phyloP scores from a whole-genome alignment of 495 filamentous ascomycete species.

The Penicillium ochrochloron region DNA sequence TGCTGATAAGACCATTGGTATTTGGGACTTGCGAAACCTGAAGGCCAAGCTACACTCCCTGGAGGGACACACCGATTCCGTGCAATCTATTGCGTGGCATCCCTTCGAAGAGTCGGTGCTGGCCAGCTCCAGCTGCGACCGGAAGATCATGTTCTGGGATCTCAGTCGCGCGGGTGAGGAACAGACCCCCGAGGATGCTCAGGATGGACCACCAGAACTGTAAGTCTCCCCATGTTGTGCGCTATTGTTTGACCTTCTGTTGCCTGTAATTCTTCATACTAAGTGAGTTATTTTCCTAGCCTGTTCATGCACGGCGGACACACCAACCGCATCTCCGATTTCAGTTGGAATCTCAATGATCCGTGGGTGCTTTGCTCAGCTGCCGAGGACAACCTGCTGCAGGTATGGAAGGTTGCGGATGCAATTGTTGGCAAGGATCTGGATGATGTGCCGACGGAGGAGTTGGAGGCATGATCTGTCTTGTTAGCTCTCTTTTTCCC shows the following conservation, averaged over 20 bases:
- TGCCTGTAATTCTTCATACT: slow-evolving; percentile 28
- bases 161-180: slow-evolving; percentile 88
- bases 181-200: slow-evolving; percentile 91
- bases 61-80: slow-evolving; percentile 82
- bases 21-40: slow-evolving; percentile 93
- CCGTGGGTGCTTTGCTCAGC: slow-evolving; percentile 94
- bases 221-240: slow-evolving; percentile 48
- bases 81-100: slow-evolving; percentile 93
- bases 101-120: slow-evolving; percentile 85
- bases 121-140: slow-evolving; percentile 88
- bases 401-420: slow-evolving; percentile 95
- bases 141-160: slow-evolving; percentile 96
- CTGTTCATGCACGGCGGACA: slow-evolving; percentile 99
- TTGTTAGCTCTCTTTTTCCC: neutral
- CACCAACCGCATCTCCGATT: slow-evolving; percentile 94
- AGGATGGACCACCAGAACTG: slow-evolving; percentile 96
- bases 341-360: slow-evolving; percentile 95
- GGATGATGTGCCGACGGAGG: slow-evolving; percentile 76
- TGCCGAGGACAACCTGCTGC: slow-evolving; percentile 94
- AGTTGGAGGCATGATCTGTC: slow-evolving; percentile 64
- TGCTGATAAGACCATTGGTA: slow-evolving; percentile 88
- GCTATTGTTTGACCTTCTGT: slow-evolving; percentile 1
- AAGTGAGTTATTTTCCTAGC: slow-evolving; percentile 40
- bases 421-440: slow-evolving; percentile 83
- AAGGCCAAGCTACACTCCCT: slow-evolving; percentile 83